phyloP scores from a whole-genome alignment of 495 filamentous ascomycete genomes.

The Xylaria flabelliformis region DNA sequence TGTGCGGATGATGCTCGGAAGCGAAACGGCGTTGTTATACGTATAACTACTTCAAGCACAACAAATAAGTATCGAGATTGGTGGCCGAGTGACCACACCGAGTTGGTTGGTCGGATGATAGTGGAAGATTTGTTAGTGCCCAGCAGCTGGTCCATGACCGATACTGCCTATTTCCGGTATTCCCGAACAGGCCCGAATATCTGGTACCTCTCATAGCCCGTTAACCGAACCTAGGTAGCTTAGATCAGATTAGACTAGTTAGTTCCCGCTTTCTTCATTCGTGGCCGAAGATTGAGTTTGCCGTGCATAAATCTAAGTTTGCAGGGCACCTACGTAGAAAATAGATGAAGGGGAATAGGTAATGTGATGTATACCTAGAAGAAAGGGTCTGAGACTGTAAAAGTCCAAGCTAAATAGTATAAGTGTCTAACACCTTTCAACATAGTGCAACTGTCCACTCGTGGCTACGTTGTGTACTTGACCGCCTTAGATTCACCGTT shows the following conservation, averaged over 20 bases:
- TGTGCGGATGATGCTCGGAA: constrained; percentile 8
- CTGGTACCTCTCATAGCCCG: background rate
- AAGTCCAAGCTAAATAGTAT: too few relatives aligned
- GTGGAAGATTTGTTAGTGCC: background rate
- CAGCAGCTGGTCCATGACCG: background rate
- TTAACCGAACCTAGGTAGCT: background rate
- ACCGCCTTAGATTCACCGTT: too few relatives aligned
- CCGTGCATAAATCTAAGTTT: background rate
- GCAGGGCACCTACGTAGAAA: background rate
- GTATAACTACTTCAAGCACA: background rate
- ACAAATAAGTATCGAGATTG: background rate
- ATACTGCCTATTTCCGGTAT: background rate
- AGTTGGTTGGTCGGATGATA: background rate
- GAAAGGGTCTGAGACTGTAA: too few relatives aligned
- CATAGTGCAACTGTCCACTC: too few relatives aligned
- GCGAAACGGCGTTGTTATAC: constrained; percentile 19
- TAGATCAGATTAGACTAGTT: background rate
- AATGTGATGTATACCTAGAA: too few relatives aligned
- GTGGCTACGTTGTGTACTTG: too few relatives aligned
- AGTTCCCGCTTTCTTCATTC: constrained; percentile 10
- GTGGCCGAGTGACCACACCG: background rate
- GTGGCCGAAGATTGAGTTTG: background rate
- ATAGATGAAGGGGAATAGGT: too few relatives aligned
- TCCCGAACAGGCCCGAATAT: background rate
- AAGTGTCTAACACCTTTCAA: too few relatives aligned